Evolutionary conservation across 495 filamentous ascomycete genomes (phyloP).

Genomic region (Talaromyces thailandensis): DNA sequence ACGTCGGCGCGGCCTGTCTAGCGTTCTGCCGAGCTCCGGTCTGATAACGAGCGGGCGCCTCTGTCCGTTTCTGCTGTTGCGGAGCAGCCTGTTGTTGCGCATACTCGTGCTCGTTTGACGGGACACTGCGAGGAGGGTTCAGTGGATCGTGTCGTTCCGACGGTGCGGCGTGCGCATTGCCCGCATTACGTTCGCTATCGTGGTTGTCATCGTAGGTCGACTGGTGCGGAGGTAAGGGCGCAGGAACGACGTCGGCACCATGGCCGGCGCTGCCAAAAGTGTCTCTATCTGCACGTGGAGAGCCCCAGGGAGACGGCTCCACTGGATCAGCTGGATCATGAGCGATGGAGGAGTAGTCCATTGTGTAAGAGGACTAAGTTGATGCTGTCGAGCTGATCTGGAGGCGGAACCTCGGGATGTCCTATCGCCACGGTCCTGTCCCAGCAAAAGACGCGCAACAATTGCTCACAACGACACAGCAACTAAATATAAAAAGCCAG

Average conservation of each 20-base stretch:
- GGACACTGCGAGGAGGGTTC: slow-evolving; percentile 34
- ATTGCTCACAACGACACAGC: neutral
- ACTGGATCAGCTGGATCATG: slow-evolving; percentile 62
- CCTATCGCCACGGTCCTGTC: neutral
- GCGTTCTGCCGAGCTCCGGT: slow-evolving; percentile 32
- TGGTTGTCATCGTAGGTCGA: slow-evolving; percentile 32
- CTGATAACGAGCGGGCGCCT: slow-evolving; percentile 40
- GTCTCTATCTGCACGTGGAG: slow-evolving; percentile 54
- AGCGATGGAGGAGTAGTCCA: slow-evolving; percentile 80
- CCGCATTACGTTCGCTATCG: slow-evolving; percentile 11
- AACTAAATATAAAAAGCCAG: neutral
- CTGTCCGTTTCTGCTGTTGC: slow-evolving; percentile 38
- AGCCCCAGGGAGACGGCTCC: slow-evolving; percentile 72
- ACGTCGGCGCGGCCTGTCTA: slow-evolving; percentile 48
- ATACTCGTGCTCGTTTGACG: slow-evolving; percentile 31
- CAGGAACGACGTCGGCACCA: slow-evolving; percentile 44
- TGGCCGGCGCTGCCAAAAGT: slow-evolving; percentile 37
- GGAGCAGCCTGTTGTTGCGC: slow-evolving; percentile 29
- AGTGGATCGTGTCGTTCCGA: slow-evolving; percentile 23
- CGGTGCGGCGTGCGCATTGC: slow-evolving; percentile 12
- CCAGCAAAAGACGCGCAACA: neutral
- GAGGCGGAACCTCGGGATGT: neutral
- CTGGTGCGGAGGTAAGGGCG: slow-evolving; percentile 37
- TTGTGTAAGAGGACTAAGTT: slow-evolving; percentile 17
- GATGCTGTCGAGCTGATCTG: neutral